Evolutionary conservation across 2,329 filamentous ascomycete species (phyloP).

Genomic region (Pseudogymnoascus verrucosus): DNA sequence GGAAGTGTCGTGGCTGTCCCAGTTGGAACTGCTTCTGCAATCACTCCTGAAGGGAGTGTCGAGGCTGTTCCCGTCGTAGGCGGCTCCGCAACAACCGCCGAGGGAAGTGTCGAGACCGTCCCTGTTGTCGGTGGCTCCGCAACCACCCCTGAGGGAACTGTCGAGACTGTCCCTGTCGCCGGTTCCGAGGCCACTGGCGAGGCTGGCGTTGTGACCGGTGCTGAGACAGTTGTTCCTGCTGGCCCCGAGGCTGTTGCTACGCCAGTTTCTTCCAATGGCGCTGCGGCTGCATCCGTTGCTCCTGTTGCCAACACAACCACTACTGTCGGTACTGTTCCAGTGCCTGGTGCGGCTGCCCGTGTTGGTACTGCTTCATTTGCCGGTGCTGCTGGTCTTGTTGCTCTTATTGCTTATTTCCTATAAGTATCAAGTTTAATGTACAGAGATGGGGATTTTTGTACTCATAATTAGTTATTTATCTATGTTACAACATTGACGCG

Average conservation of each 20-base stretch:
- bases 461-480: not conserved
- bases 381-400: not conserved
- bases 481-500: no score
- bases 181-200: not conserved
- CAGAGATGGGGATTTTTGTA: not conserved
- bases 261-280: not conserved
- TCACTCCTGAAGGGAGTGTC: not conserved
- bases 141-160: not conserved
- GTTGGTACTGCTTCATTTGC: not conserved
- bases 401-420: not conserved
- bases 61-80: not conserved
- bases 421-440: not conserved
- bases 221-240: not conserved
- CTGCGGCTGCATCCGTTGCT: not conserved
- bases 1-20: not conserved
- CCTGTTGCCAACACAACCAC: not conserved
- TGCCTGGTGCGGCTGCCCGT: not conserved
- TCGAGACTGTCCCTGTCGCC: not conserved
- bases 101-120: slow-evolving; percentile 1
- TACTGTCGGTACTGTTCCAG: not conserved
- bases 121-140: not conserved
- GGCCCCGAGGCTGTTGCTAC: not conserved
- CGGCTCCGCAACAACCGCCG: not conserved
- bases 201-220: not conserved
- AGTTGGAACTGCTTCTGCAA: no score